Evolutionary conservation across 805 yeast genomes (phyloP), one percentile per base, ranked within the genome.

Genomic region (Myxozyma udenii): DNA sequence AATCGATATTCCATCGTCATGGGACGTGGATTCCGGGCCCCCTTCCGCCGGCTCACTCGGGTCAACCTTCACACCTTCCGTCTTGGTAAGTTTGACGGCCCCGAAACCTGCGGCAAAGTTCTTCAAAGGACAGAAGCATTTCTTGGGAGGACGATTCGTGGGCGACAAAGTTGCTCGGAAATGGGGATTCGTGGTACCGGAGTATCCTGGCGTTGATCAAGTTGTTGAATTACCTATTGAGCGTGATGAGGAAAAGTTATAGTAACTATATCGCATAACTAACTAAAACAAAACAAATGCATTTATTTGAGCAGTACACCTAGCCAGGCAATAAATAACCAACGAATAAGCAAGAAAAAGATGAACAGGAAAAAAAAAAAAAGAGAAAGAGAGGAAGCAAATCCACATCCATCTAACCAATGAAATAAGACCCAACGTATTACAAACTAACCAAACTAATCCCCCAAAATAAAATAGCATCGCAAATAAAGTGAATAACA

Each of bases 21-120:
- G 98, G 98, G 91, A 90, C 64, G 98, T 93, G 9, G 95, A 93
- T 63, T 64, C 76, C 5, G 98, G 98, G 0, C 95, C 93, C 0
- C 68, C 72, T 0, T 62, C 54, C 1, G 69, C 67, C 1, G 67
- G 71, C 7, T 69, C 66, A 0, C 63, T 72, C 16, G 55, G 66
- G 14, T 70, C 68, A 18, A 67, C 66, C 23, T 77, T 85, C 50
- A 72, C 72, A 23, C 95, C 97, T 0, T 68, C 76, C 4, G 80
- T 81, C 59, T 72, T 93, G 43, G 82, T 93, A 7, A 85, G 95
- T 45, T 71, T 93, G 44, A 90, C 98, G 0, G 97, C 96, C 0
- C 98, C 98, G 6, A 93, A 93, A 65, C 93, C 95, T 0, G 90
- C 95, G 48, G 80, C 95, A 1, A 65, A 67, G 42, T 71, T 68